Evolutionary conservation across 805 yeast species (phyloP).

Genomic region (Barnettozyma botsteinii): DNA sequence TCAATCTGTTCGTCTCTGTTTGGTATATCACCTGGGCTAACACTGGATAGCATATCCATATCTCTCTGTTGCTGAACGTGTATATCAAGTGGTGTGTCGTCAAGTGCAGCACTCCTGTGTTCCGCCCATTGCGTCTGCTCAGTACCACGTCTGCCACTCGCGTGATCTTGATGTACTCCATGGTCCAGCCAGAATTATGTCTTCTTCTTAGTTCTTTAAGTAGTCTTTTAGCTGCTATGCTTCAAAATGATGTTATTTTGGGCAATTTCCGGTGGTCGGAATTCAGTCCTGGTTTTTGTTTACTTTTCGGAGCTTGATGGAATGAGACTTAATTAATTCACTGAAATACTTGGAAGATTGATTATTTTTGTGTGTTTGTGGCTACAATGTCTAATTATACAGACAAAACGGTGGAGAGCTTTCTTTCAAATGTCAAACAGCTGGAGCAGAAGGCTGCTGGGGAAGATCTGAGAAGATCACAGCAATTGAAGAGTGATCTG

Average conservation of each 20-base stretch:
- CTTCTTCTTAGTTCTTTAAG: background rate
- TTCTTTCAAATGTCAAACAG: slow-evolving; percentile 6
- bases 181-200: slow-evolving; percentile 3
- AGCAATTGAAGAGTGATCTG: slow-evolving; percentile 1
- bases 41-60: slow-evolving; percentile 91
- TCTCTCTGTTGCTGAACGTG: slow-evolving; percentile 46
- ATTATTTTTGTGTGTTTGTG: no score
- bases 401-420: slow-evolving; percentile 8
- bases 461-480: slow-evolving; percentile 12
- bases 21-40: slow-evolving; percentile 43
- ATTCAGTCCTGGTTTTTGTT: no score
- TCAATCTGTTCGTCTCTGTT: slow-evolving; percentile 42
- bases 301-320: no score
- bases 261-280: no score
- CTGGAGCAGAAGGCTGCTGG: slow-evolving; percentile 7
- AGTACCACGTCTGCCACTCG: slow-evolving; percentile 47
- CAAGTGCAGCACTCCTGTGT: slow-evolving; percentile 58
- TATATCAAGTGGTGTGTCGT: slow-evolving; percentile 76
- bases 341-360: no score
- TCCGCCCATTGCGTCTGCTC: slow-evolving; percentile 49
- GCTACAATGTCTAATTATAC: no score
- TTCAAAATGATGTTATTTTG: no score
- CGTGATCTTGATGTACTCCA: slow-evolving; percentile 24
- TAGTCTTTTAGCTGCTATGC: no score
- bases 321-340: no score